phyloP scores from a whole-genome alignment of 73 alveolate genomes.

The Blepharisma stoltei region DNA sequence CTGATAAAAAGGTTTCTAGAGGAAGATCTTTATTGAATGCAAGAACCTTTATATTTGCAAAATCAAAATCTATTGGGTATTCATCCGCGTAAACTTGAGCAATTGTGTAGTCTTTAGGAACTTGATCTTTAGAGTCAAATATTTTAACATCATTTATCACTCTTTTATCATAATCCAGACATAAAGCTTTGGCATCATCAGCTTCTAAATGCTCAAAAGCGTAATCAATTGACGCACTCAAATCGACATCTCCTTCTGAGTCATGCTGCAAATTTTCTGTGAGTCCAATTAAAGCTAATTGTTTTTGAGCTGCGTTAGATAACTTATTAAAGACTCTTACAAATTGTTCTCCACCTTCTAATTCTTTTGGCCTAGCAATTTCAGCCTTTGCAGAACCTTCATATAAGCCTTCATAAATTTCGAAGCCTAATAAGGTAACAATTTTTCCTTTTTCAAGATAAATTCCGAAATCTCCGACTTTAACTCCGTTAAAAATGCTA shows the following conservation, averaged over 20 bases:
- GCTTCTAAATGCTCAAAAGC: background rate
- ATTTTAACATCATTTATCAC: too few species aligned
- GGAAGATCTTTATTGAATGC: too few species aligned
- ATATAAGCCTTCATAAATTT: background rate
- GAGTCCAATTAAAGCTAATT: background rate
- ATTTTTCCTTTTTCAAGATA: background rate
- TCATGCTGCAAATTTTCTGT: slow-evolving; percentile 8
- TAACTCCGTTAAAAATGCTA: background rate
- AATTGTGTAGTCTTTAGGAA: too few species aligned
- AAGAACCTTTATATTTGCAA: too few species aligned
- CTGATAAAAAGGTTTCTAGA: too few species aligned
- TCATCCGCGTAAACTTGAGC: too few species aligned
- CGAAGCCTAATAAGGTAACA: background rate
- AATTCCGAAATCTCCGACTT: background rate
- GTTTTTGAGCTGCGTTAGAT: background rate
- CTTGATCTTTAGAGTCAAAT: too few species aligned
- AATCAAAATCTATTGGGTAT: too few species aligned
- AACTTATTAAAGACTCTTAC: background rate
- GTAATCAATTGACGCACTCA: background rate
- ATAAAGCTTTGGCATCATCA: too few species aligned
- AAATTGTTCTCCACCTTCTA: slow-evolving; percentile 5
- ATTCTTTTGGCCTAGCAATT: background rate
- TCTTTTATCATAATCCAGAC: too few species aligned
- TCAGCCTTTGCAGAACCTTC: background rate
- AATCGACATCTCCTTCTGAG: background rate